phyloP scores from a whole-genome alignment of 1,284 basidiomycete genomes.

The Fistulina hepatica region DNA sequence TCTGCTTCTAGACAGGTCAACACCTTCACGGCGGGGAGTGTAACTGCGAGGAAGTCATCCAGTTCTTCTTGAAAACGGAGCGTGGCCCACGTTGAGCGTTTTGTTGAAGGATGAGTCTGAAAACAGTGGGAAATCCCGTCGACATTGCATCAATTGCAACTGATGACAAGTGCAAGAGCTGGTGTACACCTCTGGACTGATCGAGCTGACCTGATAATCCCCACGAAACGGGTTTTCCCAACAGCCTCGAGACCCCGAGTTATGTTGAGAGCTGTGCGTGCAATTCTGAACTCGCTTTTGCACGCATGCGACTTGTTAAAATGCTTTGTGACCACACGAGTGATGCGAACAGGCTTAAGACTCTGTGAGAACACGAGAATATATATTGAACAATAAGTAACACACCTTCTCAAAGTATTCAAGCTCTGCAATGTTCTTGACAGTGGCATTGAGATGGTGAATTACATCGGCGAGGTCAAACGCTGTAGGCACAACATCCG shows the following conservation, averaged over 20 bases:
- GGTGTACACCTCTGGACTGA: slow-evolving; percentile 16
- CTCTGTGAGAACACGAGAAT: slow-evolving; percentile 3
- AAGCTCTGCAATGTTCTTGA: slow-evolving; percentile 23
- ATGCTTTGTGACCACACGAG: slow-evolving; percentile 17
- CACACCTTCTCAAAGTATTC: slow-evolving; percentile 17
- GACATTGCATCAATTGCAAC: slow-evolving; percentile 12
- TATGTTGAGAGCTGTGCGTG: slow-evolving; percentile 9
- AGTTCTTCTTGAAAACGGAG: neutral
- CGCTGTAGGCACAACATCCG: slow-evolving; percentile 17
- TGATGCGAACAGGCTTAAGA: slow-evolving; percentile 14
- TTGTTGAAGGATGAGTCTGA: too few species aligned
- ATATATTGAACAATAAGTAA: slow-evolving; percentile 2
- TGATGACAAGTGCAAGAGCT: slow-evolving; percentile 14
- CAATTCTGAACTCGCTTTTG: slow-evolving; percentile 13
- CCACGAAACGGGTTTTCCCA: slow-evolving; percentile 23
- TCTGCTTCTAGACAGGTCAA: slow-evolving; percentile 1
- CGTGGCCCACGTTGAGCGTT: neutral
- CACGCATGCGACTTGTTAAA: slow-evolving; percentile 21
- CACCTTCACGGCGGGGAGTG: neutral
- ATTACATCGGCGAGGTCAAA: slow-evolving; percentile 23
- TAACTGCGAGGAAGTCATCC: neutral
- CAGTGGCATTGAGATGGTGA: slow-evolving; percentile 21
- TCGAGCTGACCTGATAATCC: slow-evolving; percentile 13
- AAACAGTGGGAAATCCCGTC: too few species aligned
- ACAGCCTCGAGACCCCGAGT: slow-evolving; percentile 19